Base-by-base conservation (phyloP, 192 early-diverging fungal genomes). In the Backusella psychrophila region DNA sequence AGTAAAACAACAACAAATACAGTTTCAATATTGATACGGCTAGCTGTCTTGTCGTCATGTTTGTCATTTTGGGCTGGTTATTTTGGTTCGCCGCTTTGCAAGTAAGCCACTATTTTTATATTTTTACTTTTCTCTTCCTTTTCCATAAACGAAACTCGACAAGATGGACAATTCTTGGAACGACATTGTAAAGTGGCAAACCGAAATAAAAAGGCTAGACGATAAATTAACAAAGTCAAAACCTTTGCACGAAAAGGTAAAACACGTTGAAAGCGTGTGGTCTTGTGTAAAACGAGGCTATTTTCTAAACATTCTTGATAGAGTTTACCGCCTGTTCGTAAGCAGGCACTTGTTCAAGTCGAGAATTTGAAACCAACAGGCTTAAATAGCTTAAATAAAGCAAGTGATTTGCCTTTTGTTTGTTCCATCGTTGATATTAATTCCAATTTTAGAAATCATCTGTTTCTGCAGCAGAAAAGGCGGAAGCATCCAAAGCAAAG, bases 151-250 rank as follows among this genome's bases (percentile, higher is more conserved):
- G 39, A 38, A 17, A 41, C 12, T 39, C n/a, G 35, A 65, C 31
- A 39, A 29, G 11, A 56, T 74, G 36, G 35, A 74, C 29, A 74
- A 14, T 65, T 65, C 56, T 31, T 82, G 81, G 81, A 65, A 77
- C 6, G 81, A 79, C 42, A 44, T 82, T 38, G 19, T 39, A 36
- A 17, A 42, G 0, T 82, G 81, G 81, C 74, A 79, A 42, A n/a
- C 34, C 4, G 77, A 82, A 15, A 79, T 82, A 29, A 42, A 73
- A 35, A 33, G 59, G 11, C 46, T 49, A 17, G 81, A 82, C 11
- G 39, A 42, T 4, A 38, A 41, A 19, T 33, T 82, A 8, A 66
- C 59, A 11, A 76, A 72, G 66, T 72, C 35, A 66, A 82, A 69
- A 52, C 71, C 81, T 17, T 29, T 82, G 14, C 39, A 66, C 23